These are phyloP conservation scores for Gossypium schwendimanii DNA, from an alignment of 441 rosid species.

Conservation along the genomic window DNA sequence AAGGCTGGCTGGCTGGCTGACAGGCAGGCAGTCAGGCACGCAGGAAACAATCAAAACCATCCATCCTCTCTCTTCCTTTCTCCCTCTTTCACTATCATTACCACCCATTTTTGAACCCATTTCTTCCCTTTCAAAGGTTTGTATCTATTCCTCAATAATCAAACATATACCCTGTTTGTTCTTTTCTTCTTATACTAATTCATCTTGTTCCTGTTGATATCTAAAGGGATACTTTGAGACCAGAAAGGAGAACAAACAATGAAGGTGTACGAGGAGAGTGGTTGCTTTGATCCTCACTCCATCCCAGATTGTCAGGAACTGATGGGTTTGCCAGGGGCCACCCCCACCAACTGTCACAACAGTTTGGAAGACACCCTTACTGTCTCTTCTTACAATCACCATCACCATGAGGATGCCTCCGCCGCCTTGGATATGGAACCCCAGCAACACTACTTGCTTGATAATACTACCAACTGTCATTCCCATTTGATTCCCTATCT, in stretches of 20 bases:
- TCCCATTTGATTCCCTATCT: constrained; percentile 37
- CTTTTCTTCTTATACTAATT: not conserved
- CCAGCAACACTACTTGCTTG: constrained; percentile 28
- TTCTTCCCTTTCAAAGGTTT: not conserved
- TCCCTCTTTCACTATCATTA: not conserved
- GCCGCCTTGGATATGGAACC: constrained; percentile 24
- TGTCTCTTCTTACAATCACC: constrained; percentile 29
- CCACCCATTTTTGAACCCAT: not conserved
- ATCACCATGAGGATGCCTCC: constrained; percentile 16
- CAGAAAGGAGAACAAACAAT: not conserved
- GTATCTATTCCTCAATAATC: too few relatives aligned
- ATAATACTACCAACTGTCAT: not conserved
- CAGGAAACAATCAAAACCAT: not conserved
- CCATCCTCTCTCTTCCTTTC: not conserved
- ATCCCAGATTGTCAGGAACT: constrained; percentile 23
- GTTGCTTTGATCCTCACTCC: constrained; percentile 36
- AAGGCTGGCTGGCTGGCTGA: not conserved
- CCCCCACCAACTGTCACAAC: constrained; percentile 17
- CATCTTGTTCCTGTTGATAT: not conserved
- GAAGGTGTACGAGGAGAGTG: constrained; percentile 39
- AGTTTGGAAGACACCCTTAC: constrained; percentile 29
- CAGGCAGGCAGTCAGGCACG: not conserved
- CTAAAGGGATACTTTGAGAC: not conserved
- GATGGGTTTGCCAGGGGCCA: constrained; percentile 17
- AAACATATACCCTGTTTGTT: too few relatives aligned